These are phyloP conservation scores for Epichloe bromicola DNA, from an alignment of 2,329 filamentous ascomycete species.

Conservation along the genomic window DNA sequence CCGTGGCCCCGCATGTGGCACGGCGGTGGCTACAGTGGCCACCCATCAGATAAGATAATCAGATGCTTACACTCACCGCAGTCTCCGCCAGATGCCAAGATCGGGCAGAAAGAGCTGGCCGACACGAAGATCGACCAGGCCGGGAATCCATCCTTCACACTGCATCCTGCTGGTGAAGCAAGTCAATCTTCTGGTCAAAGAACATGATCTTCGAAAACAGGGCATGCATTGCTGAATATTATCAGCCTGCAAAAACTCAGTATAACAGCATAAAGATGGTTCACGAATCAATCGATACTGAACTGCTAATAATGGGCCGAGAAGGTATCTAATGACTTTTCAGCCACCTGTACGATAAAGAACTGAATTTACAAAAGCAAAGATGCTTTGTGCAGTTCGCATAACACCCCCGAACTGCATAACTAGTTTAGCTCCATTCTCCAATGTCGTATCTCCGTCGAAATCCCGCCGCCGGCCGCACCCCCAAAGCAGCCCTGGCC, in stretches of 20 bases:
- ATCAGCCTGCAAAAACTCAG: too few relatives aligned
- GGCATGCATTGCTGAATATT: too few relatives aligned
- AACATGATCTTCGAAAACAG: not conserved
- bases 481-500: not conserved
- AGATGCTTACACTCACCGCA: not conserved
- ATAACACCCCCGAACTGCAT: not conserved
- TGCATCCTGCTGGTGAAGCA: too few relatives aligned
- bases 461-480: not conserved
- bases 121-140: not conserved
- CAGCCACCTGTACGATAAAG: too few relatives aligned
- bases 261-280: too few relatives aligned
- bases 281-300: too few relatives aligned
- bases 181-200: not conserved
- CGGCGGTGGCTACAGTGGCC: too few relatives aligned
- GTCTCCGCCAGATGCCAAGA: not conserved
- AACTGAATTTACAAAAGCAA: too few relatives aligned
- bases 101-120: not conserved
- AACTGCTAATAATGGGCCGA: too few relatives aligned
- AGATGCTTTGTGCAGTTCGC: too few relatives aligned
- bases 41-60: slow-evolving; percentile 4
- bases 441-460: not conserved
- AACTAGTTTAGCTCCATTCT: not conserved
- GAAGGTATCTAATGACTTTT: too few relatives aligned
- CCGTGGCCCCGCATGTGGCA: not conserved
- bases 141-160: too few relatives aligned